Evolutionary conservation across 306 rosid species (phyloP).

Genomic region (Ziziphus jujuba): DNA sequence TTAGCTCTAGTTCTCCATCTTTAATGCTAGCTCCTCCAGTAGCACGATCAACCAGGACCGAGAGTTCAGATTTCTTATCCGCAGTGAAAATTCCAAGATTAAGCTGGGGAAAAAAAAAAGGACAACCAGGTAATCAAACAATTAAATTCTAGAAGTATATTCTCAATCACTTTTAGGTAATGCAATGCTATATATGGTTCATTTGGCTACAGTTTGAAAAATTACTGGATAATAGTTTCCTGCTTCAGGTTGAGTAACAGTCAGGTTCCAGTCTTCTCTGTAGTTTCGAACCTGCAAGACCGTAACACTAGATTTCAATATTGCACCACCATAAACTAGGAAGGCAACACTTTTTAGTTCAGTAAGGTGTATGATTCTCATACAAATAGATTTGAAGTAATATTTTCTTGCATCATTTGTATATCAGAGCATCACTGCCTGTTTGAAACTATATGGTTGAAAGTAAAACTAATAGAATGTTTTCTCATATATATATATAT

Average conservation of each 20-base stretch:
- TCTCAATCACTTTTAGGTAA: no score
- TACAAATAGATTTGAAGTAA: no score
- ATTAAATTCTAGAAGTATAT: neutral
- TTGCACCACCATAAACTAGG: constrained; percentile 5
- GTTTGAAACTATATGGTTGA: neutral
- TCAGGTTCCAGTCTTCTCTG: constrained; percentile 79
- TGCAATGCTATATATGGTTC: no score
- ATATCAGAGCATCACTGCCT: no score
- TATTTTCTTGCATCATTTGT: no score
- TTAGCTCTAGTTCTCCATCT: constrained; percentile 83
- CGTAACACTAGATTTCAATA: constrained; percentile 16
- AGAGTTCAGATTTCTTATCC: constrained; percentile 74
- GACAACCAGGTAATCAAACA: neutral
- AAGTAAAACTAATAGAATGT: neutral
- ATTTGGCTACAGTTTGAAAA: neutral
- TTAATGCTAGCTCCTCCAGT: constrained; percentile 76
- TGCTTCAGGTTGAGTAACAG: constrained; percentile 76
- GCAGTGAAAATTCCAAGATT: constrained; percentile 74
- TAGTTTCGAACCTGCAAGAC: constrained; percentile 67
- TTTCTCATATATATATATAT: no score
- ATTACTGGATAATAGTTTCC: constrained; percentile 96
- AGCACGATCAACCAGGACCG: constrained; percentile 89
- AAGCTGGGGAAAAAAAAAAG: constrained; percentile 50
- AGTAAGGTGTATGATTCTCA: neutral
- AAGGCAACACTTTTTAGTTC: neutral